Percentiles rank a stretch among this genome's conserved stretches.
These are phyloP conservation scores for Pseudocercospora vitis DNA, from an alignment of 2,329 filamentous ascomycete genomes.

Conservation along the genomic window DNA sequence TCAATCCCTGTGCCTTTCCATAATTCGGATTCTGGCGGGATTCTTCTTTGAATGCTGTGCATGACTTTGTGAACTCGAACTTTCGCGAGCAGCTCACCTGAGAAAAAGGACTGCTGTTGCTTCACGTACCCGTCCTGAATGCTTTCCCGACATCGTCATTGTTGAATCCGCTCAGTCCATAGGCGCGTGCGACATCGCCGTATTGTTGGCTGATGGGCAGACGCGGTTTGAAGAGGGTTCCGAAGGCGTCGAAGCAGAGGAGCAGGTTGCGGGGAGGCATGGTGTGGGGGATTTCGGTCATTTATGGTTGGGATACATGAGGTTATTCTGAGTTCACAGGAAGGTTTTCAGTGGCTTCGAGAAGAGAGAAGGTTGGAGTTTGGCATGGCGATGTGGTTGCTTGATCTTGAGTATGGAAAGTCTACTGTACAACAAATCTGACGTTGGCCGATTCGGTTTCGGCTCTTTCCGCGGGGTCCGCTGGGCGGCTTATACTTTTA, in stretches of 20 bases:
- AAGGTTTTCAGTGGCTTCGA: too few species aligned
- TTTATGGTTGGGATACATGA: too few species aligned
- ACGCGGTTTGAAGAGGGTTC: constrained; percentile 60
- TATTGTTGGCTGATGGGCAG: constrained; percentile 56
- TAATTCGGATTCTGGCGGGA: constrained; percentile 58
- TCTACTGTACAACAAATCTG: too few species aligned
- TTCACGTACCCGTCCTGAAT: constrained; percentile 42
- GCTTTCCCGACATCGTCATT: constrained; percentile 44
- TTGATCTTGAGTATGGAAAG: too few species aligned
- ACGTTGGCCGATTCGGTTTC: too few species aligned
- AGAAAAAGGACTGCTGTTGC: neutral
- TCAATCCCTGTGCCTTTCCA: constrained; percentile 54
- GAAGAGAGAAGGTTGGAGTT: too few species aligned
- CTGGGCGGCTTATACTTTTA: too few species aligned
- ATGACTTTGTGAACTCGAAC: too few species aligned
- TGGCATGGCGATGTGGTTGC: too few species aligned
- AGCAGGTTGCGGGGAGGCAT: constrained; percentile 48
- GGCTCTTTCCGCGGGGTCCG: too few species aligned
- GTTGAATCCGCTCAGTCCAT: constrained; percentile 50
- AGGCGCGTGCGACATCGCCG: constrained; percentile 50
- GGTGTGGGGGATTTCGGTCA: too few species aligned
- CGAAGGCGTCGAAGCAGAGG: constrained; percentile 64
- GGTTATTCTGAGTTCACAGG: too few species aligned
- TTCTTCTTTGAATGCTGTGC: constrained; percentile 54
- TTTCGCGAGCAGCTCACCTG: neutral